phyloP scores from a whole-genome alignment of 1,284 basidiomycete genomes.

The Retiboletus fuscus region DNA sequence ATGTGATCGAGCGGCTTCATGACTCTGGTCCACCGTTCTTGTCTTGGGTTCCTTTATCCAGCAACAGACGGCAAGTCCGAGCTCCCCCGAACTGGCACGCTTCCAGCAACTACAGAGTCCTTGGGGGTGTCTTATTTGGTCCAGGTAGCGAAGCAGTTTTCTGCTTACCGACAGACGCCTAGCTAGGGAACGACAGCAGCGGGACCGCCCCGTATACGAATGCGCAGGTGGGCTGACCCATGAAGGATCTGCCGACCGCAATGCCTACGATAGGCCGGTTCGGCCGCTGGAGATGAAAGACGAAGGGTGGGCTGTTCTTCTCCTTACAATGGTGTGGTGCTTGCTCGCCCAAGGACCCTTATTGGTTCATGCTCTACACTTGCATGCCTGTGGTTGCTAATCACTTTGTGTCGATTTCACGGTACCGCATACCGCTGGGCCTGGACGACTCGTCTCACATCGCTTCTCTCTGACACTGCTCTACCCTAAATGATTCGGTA shows the following conservation, averaged over 20 bases:
- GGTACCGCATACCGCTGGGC: slow-evolving; percentile 50
- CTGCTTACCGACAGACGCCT: slow-evolving; percentile 73
- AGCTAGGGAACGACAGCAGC: slow-evolving; percentile 73
- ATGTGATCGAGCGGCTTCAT: neutral
- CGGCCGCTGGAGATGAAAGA: slow-evolving; percentile 92
- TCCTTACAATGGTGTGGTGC: slow-evolving; percentile 35
- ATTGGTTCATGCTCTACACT: slow-evolving; percentile 22
- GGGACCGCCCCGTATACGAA: slow-evolving; percentile 40
- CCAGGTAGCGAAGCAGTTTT: slow-evolving; percentile 78
- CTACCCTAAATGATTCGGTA: slow-evolving; percentile 51
- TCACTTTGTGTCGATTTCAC: slow-evolving; percentile 52
- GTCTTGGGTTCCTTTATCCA: neutral
- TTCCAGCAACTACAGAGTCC: slow-evolving; percentile 48
- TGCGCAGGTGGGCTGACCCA: slow-evolving; percentile 46
- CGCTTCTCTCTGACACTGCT: slow-evolving; percentile 40
- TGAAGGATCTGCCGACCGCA: slow-evolving; percentile 46
- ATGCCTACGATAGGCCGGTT: slow-evolving; percentile 50
- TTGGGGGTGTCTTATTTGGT: slow-evolving; percentile 67
- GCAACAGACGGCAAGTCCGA: slow-evolving; percentile 33
- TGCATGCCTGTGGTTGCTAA: slow-evolving; percentile 49
- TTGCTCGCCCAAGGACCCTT: slow-evolving; percentile 30
- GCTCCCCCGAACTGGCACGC: slow-evolving; percentile 35
- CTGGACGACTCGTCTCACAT: slow-evolving; percentile 45
- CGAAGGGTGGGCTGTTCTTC: slow-evolving; percentile 82
- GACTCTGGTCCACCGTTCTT: neutral